Conservation (phyloP, 345 rosid species). For the Conringia planisiliqua region DNA sequence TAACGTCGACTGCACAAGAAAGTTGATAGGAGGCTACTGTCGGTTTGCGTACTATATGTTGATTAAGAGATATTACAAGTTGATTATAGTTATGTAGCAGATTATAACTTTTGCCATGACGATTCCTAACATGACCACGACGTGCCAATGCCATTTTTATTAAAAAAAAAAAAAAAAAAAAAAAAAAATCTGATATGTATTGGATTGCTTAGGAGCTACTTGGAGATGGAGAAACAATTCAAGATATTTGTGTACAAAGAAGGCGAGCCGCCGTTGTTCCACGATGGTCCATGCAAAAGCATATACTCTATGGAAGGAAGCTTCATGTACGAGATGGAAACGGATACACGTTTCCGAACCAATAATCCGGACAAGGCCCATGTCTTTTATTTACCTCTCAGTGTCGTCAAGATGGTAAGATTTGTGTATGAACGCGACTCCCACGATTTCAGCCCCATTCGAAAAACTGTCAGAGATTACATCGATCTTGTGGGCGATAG, state of each 20-base stretch:
- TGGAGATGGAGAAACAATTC: slow-evolving; percentile 83
- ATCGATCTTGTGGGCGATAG: slow-evolving; percentile 47
- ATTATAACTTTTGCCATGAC: too few relatives aligned
- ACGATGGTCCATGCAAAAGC: slow-evolving; percentile 90
- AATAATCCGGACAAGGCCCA: slow-evolving; percentile 68
- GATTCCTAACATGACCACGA: not conserved
- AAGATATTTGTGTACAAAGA: slow-evolving; percentile 73
- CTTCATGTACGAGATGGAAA: slow-evolving; percentile 58
- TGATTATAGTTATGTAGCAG: too few relatives aligned
- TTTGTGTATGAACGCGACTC: slow-evolving; percentile 65
- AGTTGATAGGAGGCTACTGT: not conserved
- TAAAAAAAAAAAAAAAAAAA: too few relatives aligned
- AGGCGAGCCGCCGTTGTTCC: slow-evolving; percentile 87
- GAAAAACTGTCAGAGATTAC: slow-evolving; percentile 64
- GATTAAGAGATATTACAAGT: not conserved
- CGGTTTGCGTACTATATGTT: not conserved
- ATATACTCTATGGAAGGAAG: slow-evolving; percentile 89
- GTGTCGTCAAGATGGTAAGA: slow-evolving; percentile 73
- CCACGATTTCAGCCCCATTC: slow-evolving; percentile 61
- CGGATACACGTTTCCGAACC: slow-evolving; percentile 44
- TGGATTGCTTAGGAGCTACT: slow-evolving; percentile 59
- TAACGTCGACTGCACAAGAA: not conserved
- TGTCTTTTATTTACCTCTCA: slow-evolving; percentile 70
- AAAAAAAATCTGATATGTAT: not conserved
- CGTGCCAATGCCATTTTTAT: not conserved